These are phyloP conservation scores for Exophiala sp. DNA, from an alignment of 2,329 filamentous ascomycete species.

Conservation along the genomic window DNA sequence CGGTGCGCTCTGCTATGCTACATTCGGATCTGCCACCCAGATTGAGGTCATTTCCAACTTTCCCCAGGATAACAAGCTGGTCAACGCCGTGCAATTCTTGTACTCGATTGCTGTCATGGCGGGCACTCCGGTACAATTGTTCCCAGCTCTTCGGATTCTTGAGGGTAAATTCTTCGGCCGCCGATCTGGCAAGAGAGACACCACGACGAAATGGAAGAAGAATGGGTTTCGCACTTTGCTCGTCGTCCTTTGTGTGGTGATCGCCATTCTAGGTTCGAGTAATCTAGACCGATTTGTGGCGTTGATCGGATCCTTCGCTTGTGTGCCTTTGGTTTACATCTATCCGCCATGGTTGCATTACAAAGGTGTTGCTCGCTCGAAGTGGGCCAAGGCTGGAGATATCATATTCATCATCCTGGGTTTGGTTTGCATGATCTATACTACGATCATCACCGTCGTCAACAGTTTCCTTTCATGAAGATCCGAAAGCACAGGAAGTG, in stretches of 20 bases:
- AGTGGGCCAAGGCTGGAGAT: constrained; percentile 57
- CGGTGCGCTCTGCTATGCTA: constrained; percentile 69
- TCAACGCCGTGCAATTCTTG: constrained; percentile 71
- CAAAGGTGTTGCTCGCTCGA: constrained; percentile 60
- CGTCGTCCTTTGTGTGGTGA: constrained; percentile 56
- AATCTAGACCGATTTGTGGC: constrained; percentile 73
- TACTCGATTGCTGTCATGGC: constrained; percentile 72
- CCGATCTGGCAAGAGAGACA: constrained; percentile 63
- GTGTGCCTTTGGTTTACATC: constrained; percentile 72
- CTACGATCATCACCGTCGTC: constrained; percentile 59
- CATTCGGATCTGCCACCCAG: constrained; percentile 64
- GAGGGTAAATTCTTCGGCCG: constrained; percentile 66
- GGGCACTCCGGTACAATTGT: constrained; percentile 70
- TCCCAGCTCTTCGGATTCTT: constrained; percentile 68
- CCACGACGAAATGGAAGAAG: constrained; percentile 71
- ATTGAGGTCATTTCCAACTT: constrained; percentile 76
- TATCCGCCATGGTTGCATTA: constrained; percentile 71
- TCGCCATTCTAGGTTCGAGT: constrained; percentile 62
- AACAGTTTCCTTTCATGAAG: constrained; percentile 18
- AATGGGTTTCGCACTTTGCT: constrained; percentile 61
- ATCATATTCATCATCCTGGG: constrained; percentile 62
- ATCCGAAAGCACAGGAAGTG: no score
- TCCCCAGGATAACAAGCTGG: constrained; percentile 66
- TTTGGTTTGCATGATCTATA: constrained; percentile 66
- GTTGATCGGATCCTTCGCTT: constrained; percentile 69